Evolutionary conservation across 495 filamentous ascomycete genomes (phyloP), one percentile per base, ranked within the genome.

Genomic region (Ramalina intermedia): DNA sequence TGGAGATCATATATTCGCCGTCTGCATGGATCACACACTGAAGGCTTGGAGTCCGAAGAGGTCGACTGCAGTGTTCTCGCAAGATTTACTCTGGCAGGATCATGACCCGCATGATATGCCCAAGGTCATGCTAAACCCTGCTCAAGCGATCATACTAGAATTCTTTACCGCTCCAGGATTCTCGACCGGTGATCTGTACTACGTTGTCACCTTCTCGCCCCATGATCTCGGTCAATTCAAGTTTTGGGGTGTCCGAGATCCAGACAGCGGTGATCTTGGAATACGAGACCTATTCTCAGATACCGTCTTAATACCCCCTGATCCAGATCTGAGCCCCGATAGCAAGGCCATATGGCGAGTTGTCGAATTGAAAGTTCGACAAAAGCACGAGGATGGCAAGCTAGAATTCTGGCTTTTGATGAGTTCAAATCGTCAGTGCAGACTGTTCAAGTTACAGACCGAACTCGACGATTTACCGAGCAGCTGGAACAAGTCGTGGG

Each of bases 161-260:
- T 74, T 95, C 13, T 70, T 89, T 46, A 75, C 82, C 37, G 66
- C 70, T 5, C 63, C 71, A 43, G 63, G 69, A 41, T 65, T 68
- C 12, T 58, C 71, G 27, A 69, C 76, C 41, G 74, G 71, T 20
- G 74, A 85, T 49, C 68, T 73, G 39, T 87, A 86, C 55, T 74
- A 84, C 50, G 74, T 87, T 18, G 78, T 85, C 20, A 90, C 87
- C 12, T 95, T 86, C 62, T 94, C 88, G 29, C 87, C 91, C 8
- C 70, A 87, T 57, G 79, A 85, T 50, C 70, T 87, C 59, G 85
- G 87, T 21, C 80, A 87, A 54, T 96, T 99, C 75, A 96, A 96
- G 64, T 89, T 99, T 64, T 99, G 89, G 87, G 80, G 75, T 45
- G 73, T 88, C 3, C 72, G 73, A 48, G 76, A 80, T 14, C 74